Conservation (phyloP, 192 early-diverging fungal species). For the Phlyctochytrium planicorne region DNA sequence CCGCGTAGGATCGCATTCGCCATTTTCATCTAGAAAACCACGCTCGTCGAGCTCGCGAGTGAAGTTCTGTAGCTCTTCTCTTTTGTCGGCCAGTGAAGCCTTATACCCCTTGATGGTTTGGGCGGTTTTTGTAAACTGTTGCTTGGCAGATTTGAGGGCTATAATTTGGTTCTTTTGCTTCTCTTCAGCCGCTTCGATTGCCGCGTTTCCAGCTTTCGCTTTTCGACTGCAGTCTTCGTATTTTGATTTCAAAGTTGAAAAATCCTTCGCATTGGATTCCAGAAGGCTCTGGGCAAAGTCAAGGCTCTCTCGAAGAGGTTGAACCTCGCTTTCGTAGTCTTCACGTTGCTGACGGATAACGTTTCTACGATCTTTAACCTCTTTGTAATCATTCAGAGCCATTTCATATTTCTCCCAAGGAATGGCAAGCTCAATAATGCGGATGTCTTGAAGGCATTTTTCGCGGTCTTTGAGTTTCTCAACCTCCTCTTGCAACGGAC, state of each 20-base stretch:
- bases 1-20: constrained; percentile 6
- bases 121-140: constrained; percentile 16
- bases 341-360: background rate
- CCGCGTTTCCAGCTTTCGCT: too few species aligned
- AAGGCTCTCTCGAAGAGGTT: too few species aligned
- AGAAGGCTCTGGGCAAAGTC: too few species aligned
- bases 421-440: constrained; percentile 59
- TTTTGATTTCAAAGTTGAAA: too few species aligned
- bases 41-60: constrained; percentile 46
- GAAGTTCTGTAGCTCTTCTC: constrained; percentile 39
- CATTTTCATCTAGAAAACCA: constrained; percentile 26
- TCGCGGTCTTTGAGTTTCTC: constrained; percentile 70
- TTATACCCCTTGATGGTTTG: constrained; percentile 38
- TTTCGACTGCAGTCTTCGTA: too few species aligned
- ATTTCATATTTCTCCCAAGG: constrained; percentile 61
- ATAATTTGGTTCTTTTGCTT: too few species aligned
- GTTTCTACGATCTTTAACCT: constrained; percentile 14
- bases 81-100: constrained; percentile 35
- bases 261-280: too few species aligned
- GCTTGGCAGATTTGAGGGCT: constrained; percentile 16
- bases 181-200: constrained; percentile 9
- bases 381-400: constrained; percentile 56
- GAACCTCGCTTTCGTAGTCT: background rate
- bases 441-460: constrained; percentile 59
- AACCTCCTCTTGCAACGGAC: constrained; percentile 74